A percentile compares a stretch with the other conserved stretches of the same genome.
Evolutionary conservation across 164 flowering plant species (phyloP).

Genomic region (Tetrastigma voinierianum): DNA sequence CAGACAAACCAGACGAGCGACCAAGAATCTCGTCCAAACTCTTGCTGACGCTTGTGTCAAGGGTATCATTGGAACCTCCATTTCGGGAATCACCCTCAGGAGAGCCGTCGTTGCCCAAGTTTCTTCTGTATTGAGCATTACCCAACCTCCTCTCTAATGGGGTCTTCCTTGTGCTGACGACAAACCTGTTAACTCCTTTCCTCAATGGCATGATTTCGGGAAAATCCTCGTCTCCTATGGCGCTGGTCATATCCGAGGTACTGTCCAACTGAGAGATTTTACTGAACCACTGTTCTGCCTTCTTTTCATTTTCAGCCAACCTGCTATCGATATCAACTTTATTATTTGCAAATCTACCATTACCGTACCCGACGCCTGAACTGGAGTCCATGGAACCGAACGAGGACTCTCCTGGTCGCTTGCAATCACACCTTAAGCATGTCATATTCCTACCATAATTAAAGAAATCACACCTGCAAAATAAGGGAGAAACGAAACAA

Average conservation of each 20-base stretch:
- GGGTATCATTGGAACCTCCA: constrained; percentile 12
- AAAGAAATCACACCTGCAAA: constrained; percentile 78
- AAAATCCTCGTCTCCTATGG: constrained; percentile 56
- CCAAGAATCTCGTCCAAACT: constrained; percentile 49
- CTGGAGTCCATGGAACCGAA: constrained; percentile 12
- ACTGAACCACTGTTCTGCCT: constrained; percentile 62
- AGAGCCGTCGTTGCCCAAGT: constrained; percentile 32
- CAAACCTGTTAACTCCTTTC: constrained; percentile 72
- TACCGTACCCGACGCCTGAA: constrained; percentile 21
- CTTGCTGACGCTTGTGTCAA: constrained; percentile 21
- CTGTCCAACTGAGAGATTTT: constrained; percentile 61
- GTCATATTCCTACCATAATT: constrained; percentile 73
- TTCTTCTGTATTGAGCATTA: constrained; percentile 37
- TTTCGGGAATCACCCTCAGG: constrained; percentile 20
- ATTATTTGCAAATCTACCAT: constrained; percentile 25
- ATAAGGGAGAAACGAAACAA: neutral
- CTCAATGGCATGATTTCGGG: constrained; percentile 77
- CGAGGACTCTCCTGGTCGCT: constrained; percentile 50
- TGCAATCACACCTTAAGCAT: constrained; percentile 93
- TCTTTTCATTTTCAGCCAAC: constrained; percentile 57
- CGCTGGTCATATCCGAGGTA: constrained; percentile 41
- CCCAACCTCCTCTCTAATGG: constrained; percentile 68
- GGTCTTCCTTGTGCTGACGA: constrained; percentile 71
- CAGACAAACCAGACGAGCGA: constrained; percentile 29
- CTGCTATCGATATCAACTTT: constrained; percentile 35